A percentile compares a stretch with the other conserved stretches of the same genome.
These are phyloP conservation scores for Stylosanthes scabra DNA, from an alignment of 331 rosid genomes.

Conservation along the genomic window DNA sequence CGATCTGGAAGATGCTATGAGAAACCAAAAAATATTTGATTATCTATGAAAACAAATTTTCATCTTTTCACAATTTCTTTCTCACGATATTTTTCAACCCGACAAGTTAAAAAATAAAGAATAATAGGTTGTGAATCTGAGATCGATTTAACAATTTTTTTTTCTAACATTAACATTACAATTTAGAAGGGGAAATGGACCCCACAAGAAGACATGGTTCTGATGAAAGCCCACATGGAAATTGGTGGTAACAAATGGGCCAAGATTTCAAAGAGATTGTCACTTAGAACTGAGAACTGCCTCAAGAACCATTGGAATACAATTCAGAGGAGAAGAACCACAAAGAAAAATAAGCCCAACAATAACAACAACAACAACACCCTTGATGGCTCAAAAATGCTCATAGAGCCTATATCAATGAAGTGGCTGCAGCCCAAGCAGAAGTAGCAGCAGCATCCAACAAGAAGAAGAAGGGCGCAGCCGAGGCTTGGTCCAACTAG, in stretches of 20 bases:
- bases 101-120: too few species aligned
- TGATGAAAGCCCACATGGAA: constrained; percentile 53
- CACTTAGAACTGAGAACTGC: constrained; percentile 61
- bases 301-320: constrained; percentile 78
- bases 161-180: neutral
- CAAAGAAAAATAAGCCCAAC: constrained; percentile 30
- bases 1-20: too few species aligned
- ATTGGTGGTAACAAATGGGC: constrained; percentile 76
- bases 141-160: too few species aligned
- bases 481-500: too few species aligned
- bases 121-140: too few species aligned
- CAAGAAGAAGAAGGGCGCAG: too few species aligned
- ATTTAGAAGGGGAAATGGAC: constrained; percentile 70
- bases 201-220: constrained; percentile 54
- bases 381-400: constrained; percentile 6
- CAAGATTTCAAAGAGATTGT: constrained; percentile 55
- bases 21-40: too few species aligned
- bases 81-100: too few species aligned
- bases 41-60: too few species aligned
- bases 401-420: constrained; percentile 53
- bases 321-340: constrained; percentile 49
- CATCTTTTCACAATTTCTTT: too few species aligned
- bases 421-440: neutral
- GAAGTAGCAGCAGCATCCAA: neutral
- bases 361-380: neutral